Evolutionary conservation across 352 stramenopile species (phyloP).

Genomic region (Aphanomyces stellatus): DNA sequence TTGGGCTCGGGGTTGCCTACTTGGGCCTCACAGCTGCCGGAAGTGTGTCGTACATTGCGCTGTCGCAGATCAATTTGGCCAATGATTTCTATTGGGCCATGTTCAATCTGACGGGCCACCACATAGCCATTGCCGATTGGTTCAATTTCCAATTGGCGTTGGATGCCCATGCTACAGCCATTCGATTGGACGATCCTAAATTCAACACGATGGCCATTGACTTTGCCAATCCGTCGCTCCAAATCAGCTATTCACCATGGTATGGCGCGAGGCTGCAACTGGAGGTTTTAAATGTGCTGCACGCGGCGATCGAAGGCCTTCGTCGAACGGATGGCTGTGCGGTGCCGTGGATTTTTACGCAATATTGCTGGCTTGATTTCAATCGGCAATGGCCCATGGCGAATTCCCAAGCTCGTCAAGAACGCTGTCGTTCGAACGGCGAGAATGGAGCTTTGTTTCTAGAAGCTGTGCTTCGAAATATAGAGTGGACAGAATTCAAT

Average conservation of each 20-base stretch:
- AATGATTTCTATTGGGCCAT: slow-evolving; percentile 13
- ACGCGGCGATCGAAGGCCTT: background rate
- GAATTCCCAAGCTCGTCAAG: background rate
- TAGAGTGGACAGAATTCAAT: background rate
- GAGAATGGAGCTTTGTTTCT: slow-evolving; percentile 5
- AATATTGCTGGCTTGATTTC: background rate
- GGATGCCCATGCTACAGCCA: too few relatives aligned
- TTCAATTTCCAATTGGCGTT: slow-evolving; percentile 1
- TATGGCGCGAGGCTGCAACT: too few relatives aligned
- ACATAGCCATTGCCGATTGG: background rate
- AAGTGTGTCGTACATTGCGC: slow-evolving; percentile 5
- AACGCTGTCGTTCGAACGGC: background rate
- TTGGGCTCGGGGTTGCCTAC: background rate
- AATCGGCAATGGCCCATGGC: background rate
- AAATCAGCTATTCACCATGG: too few relatives aligned
- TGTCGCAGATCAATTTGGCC: background rate
- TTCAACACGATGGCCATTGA: too few relatives aligned
- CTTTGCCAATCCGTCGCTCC: too few relatives aligned
- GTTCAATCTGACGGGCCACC: background rate
- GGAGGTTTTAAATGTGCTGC: too few relatives aligned
- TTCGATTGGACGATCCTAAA: too few relatives aligned
- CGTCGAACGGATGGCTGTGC: background rate
- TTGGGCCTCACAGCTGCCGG: background rate
- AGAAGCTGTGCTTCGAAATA: background rate
- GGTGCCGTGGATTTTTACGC: background rate